These are phyloP conservation scores for Chlorophyllum brunneum DNA, from an alignment of 768 basidiomycete species.

Conservation along the genomic window DNA sequence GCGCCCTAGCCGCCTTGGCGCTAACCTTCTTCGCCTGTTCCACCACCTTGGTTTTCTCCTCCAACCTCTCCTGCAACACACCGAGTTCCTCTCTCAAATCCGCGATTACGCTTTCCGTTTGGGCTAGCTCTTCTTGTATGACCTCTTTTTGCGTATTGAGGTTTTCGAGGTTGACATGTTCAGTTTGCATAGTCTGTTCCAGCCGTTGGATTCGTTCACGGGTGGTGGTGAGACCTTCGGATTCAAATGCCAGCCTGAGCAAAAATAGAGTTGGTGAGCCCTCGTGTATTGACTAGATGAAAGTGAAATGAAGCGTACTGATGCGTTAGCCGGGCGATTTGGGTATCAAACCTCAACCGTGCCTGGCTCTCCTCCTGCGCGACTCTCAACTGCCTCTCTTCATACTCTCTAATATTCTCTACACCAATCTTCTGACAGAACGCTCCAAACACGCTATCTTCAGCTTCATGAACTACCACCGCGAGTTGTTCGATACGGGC, in stretches of 20 bases:
- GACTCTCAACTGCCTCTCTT: slow-evolving; percentile 84
- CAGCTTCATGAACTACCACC: slow-evolving; percentile 65
- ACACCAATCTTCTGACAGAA: slow-evolving; percentile 85
- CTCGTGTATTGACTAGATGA: not conserved
- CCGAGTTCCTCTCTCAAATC: slow-evolving; percentile 60
- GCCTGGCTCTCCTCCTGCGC: slow-evolving; percentile 88
- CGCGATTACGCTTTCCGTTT: slow-evolving; percentile 51
- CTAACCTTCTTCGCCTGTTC: slow-evolving; percentile 74
- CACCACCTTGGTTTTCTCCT: slow-evolving; percentile 69
- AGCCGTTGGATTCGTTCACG: slow-evolving; percentile 61
- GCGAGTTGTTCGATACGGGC: slow-evolving; percentile 52
- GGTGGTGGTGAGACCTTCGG: slow-evolving; percentile 63
- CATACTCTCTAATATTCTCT: slow-evolving; percentile 84
- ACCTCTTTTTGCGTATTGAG: slow-evolving; percentile 51
- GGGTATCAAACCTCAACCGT: slow-evolving; percentile 76
- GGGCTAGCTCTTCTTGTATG: slow-evolving; percentile 56
- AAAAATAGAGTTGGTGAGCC: too few species aligned
- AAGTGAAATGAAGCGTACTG: slow-evolving; percentile 49
- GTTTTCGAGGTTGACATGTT: slow-evolving; percentile 48
- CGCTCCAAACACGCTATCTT: slow-evolving; percentile 69
- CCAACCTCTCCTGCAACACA: slow-evolving; percentile 56
- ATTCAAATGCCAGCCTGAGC: slow-evolving; percentile 74
- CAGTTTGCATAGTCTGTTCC: slow-evolving; percentile 45
- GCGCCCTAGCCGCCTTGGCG: slow-evolving; percentile 62
- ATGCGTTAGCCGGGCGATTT: slow-evolving; percentile 81